These are phyloP conservation scores for Xylaria sp. DNA, from an alignment of 495 filamentous ascomycete genomes.

Conservation along the genomic window DNA sequence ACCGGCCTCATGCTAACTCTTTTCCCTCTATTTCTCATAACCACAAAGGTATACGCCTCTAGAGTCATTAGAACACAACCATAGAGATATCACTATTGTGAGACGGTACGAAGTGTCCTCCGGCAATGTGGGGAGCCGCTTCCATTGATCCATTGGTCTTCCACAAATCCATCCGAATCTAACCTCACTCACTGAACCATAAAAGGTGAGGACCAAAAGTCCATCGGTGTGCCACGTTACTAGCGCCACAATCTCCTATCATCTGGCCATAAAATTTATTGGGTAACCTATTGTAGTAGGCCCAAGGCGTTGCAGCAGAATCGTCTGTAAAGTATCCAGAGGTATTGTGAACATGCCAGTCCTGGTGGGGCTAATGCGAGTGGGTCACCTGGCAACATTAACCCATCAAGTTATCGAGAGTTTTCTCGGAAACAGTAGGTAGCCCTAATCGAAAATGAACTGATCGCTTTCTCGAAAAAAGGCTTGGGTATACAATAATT, in stretches of 20 bases:
- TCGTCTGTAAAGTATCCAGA: neutral
- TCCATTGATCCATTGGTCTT: neutral
- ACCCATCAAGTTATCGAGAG: neutral
- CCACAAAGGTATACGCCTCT: neutral
- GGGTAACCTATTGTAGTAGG: neutral
- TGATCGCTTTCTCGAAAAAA: neutral
- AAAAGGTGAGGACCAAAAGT: neutral
- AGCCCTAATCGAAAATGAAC: neutral
- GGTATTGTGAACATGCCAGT: too few relatives aligned
- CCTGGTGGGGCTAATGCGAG: neutral
- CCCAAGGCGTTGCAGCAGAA: neutral
- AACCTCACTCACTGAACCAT: neutral
- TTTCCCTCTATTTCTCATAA: neutral
- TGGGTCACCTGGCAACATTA: neutral
- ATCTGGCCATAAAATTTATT: neutral
- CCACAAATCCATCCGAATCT: neutral
- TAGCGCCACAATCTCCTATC: too few relatives aligned
- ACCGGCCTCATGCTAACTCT: neutral
- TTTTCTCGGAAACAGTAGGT: neutral
- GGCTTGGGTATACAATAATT: too few relatives aligned
- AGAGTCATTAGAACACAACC: neutral
- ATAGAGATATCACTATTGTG: neutral
- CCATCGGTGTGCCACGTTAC: too few relatives aligned
- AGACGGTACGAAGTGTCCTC: neutral
- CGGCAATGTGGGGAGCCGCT: neutral